Conservation (phyloP, 441 rosid species). For the Croton setiger region DNA sequence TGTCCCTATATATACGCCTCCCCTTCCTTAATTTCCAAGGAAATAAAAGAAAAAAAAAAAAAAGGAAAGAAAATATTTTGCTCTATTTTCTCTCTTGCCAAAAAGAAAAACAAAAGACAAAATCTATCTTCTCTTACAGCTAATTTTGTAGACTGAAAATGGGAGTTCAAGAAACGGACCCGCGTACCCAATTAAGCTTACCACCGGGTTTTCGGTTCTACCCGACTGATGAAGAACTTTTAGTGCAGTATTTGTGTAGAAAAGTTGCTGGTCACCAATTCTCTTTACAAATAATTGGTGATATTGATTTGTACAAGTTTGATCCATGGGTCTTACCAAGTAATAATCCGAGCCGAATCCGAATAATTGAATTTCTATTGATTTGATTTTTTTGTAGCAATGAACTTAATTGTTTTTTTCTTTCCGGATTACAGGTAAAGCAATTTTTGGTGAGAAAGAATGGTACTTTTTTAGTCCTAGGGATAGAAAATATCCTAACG, state of each 20-base stretch:
- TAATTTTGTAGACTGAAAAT: constrained; percentile 25
- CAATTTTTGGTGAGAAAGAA: constrained; percentile 88
- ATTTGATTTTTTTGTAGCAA: not conserved
- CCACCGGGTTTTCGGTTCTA: constrained; percentile 97
- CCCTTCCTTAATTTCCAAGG: rapidly evolving
- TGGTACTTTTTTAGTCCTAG: constrained; percentile 97
- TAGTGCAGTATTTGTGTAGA: constrained; percentile 77
- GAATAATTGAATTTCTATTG: not conserved
- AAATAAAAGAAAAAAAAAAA: not conserved
- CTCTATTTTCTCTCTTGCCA: not conserved
- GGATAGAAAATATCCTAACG: constrained; percentile 93
- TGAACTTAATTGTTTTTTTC: not conserved
- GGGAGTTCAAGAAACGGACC: constrained; percentile 68
- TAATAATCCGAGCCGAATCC: constrained; percentile 26
- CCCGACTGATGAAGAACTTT: constrained; percentile 96
- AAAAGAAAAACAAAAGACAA: not conserved
- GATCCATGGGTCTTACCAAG: constrained; percentile 94
- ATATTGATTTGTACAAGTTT: constrained; percentile 87
- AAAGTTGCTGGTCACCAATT: constrained; percentile 85
- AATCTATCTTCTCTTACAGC: not conserved
- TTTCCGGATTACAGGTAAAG: constrained; percentile 50
- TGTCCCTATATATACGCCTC: constrained; percentile 27
- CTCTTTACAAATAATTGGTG: constrained; percentile 66
- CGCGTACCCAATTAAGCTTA: constrained; percentile 70
- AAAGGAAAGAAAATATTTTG: not conserved